Conservation (phyloP, 352 stramenopile species). For the Phytopythium mirpurense region DNA sequence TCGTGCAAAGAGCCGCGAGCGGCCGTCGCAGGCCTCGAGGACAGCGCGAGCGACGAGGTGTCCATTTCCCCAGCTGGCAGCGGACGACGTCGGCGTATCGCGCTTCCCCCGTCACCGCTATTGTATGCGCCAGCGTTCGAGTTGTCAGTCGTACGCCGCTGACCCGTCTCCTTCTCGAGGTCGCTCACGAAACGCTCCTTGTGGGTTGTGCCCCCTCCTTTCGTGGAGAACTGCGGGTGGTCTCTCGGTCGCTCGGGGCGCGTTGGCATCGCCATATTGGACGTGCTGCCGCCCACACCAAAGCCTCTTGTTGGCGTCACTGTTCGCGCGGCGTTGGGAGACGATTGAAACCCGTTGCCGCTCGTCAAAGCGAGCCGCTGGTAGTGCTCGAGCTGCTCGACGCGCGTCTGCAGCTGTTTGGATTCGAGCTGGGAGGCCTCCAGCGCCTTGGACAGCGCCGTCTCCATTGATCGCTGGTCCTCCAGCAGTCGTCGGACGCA, state of each 20-base stretch:
- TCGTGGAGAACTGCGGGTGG: conserved; percentile 7
- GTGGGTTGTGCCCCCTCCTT: conserved; percentile 34
- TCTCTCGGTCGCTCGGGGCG: conserved; percentile 49
- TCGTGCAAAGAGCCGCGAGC: conserved; percentile 24
- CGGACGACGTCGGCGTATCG: conserved; percentile 27
- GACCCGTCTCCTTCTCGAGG: conserved; percentile 58
- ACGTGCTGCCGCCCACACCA: conserved; percentile 8
- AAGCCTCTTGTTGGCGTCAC: not conserved
- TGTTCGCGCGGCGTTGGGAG: not conserved
- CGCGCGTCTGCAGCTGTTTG: conserved; percentile 22
- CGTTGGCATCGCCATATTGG: conserved; percentile 31
- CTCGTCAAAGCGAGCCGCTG: conserved; percentile 2
- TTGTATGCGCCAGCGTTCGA: conserved; percentile 23
- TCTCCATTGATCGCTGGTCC: conserved; percentile 52
- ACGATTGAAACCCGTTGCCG: conserved; percentile 2
- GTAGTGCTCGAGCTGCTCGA: conserved; percentile 36
- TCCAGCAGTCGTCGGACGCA: conserved; percentile 37
- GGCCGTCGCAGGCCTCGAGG: conserved; percentile 11
- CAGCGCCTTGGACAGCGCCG: conserved; percentile 26
- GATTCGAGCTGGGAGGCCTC: conserved; percentile 32
- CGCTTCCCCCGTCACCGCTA: conserved; percentile 7
- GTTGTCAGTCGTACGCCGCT: conserved; percentile 32
- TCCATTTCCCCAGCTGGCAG: conserved; percentile 21
- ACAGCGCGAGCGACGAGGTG: not conserved
- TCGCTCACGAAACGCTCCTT: conserved; percentile 78